Conservation (phyloP, 176 grass and related monocot species). For the Tuctoria greenei region DNA sequence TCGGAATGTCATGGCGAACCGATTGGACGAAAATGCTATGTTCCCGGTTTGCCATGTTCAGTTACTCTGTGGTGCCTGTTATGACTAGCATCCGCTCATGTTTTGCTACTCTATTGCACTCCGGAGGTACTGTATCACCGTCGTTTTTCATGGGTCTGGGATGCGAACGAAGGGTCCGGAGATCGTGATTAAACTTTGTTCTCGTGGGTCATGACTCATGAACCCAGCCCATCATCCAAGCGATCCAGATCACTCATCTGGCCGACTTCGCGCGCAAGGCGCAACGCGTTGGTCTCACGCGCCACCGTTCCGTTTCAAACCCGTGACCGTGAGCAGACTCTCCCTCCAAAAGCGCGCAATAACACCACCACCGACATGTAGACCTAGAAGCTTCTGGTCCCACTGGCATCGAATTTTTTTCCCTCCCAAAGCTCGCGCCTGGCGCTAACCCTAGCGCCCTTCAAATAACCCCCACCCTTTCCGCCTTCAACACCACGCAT, state of each 20-base stretch:
- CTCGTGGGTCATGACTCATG: not conserved
- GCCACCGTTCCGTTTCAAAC: constrained; percentile 25
- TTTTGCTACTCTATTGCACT: too few species aligned
- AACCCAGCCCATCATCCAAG: not conserved
- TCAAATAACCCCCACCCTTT: constrained; percentile 20
- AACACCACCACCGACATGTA: not conserved
- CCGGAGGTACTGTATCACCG: too few species aligned
- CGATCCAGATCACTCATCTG: not conserved
- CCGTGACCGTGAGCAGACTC: too few species aligned
- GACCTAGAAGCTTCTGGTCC: accelerated
- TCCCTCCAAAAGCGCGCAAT: too few species aligned
- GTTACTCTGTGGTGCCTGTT: not conserved
- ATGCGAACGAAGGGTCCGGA: not conserved
- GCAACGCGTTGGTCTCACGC: not conserved
- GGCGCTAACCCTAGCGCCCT: constrained; percentile 37
- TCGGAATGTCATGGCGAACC: not conserved
- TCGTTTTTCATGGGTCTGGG: not conserved
- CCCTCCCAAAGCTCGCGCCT: constrained; percentile 31
- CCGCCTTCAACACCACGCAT: not conserved
- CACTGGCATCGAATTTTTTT: not conserved
- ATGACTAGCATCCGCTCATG: too few species aligned
- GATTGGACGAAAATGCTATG: not conserved
- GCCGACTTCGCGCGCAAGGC: not conserved
- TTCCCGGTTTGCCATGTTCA: not conserved
- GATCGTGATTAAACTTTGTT: not conserved